Percentiles rank a stretch among this genome's conserved stretches.
These are phyloP conservation scores for Adiantum capillusveneris DNA, from an alignment of 75 land plant genomes.

Conservation along the genomic window DNA sequence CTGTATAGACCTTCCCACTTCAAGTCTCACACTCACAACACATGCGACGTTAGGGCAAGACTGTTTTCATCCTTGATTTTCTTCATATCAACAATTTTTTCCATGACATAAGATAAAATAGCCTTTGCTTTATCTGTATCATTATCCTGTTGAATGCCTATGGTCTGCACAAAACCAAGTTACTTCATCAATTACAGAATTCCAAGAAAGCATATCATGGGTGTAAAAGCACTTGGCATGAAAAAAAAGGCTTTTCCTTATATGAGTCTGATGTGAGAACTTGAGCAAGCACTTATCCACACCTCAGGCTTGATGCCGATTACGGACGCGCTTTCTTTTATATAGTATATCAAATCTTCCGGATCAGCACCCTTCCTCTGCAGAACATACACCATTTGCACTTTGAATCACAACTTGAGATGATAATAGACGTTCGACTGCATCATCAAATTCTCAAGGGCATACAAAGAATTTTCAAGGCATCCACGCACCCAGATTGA, in stretches of 20 bases:
- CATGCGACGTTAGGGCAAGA: not conserved
- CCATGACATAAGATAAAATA: constrained; percentile 12
- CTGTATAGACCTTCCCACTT: too few species aligned
- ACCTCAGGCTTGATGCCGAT: constrained; percentile 31
- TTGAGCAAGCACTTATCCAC: not conserved
- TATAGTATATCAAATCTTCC: constrained; percentile 26
- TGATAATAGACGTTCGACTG: too few species aligned
- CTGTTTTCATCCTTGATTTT: constrained; percentile 1
- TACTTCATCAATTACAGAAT: not conserved
- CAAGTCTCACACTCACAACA: too few species aligned
- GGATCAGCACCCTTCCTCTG: constrained; percentile 25
- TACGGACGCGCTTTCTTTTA: constrained; percentile 20
- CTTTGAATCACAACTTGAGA: not conserved
- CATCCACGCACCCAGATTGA: too few species aligned
- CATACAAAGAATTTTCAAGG: too few species aligned
- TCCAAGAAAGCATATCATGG: too few species aligned
- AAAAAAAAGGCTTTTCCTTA: not conserved
- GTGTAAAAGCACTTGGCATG: not conserved
- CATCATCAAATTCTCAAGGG: too few species aligned
- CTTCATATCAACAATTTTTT: constrained; percentile 28
- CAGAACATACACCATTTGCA: not conserved
- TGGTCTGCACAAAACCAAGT: constrained; percentile 2
- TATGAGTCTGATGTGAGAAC: not conserved
- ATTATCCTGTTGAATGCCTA: constrained; percentile 10
- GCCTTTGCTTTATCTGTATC: constrained; percentile 24